Conservation (phyloP, 257 asterid genomes). For the Plantago elongata region DNA sequence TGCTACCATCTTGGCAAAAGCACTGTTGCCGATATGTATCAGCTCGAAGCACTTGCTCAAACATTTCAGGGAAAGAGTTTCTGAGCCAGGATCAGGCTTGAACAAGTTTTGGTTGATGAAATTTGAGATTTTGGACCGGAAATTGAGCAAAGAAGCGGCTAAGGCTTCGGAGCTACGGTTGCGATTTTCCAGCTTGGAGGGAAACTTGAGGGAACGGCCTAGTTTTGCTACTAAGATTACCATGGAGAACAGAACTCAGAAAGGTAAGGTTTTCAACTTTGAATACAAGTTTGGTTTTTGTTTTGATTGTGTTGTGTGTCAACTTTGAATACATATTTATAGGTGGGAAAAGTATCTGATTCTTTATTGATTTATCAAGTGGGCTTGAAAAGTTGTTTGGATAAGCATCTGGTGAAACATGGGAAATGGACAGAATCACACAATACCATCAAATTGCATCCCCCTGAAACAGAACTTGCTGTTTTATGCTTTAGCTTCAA, state of each 20-base stretch:
- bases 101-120: conserved; percentile 26
- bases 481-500: no score
- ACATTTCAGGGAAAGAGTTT: conserved; percentile 28
- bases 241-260: conserved; percentile 25
- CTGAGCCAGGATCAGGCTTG: conserved; percentile 28
- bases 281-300: conserved; percentile 1
- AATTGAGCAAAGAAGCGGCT: conserved; percentile 32
- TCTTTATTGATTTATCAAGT: conserved; percentile 15
- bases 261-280: neutral
- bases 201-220: conserved; percentile 32
- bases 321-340: conserved; percentile 3
- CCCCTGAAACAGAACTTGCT: no score
- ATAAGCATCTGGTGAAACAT: conserved; percentile 3
- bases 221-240: conserved; percentile 37
- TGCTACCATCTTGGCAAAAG: conserved; percentile 45
- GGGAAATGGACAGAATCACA: conserved; percentile 4
- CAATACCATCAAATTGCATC: conserved; percentile 17
- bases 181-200: conserved; percentile 30
- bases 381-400: conserved; percentile 16
- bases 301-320: conserved; percentile 2
- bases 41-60: conserved; percentile 33
- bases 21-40: conserved; percentile 31
- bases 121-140: conserved; percentile 38
- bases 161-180: conserved; percentile 25
- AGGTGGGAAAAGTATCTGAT: neutral